Conservation (phyloP, 2,329 filamentous ascomycete genomes). For the Monosporascus sp. region DNA sequence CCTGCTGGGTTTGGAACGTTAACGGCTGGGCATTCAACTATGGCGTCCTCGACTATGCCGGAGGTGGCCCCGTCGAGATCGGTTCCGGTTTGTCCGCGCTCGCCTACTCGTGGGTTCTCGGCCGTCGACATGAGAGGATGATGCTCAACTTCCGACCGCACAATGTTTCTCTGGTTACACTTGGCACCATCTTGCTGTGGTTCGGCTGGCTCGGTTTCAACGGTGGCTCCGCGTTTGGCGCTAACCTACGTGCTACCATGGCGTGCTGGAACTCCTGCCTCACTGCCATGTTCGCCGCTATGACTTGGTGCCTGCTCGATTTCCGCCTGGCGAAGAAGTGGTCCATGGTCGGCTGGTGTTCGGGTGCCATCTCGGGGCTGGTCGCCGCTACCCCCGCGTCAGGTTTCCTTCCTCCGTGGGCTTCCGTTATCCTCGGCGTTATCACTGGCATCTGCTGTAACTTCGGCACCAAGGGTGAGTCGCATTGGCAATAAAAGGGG, state of each 20-base stretch:
- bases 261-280: conserved; percentile 98
- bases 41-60: conserved; percentile 93
- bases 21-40: conserved; percentile 91
- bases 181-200: conserved; percentile 94
- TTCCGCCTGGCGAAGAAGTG: conserved; percentile 91
- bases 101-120: conserved; percentile 93
- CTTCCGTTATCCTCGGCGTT: conserved; percentile 60
- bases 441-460: conserved; percentile 62
- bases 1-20: conserved; percentile 93
- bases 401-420: conserved; percentile 63
- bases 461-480: conserved; percentile 56
- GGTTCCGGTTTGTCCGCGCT: conserved; percentile 87
- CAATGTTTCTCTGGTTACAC: conserved; percentile 95
- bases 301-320: conserved; percentile 94
- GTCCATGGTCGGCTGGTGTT: conserved; percentile 74
- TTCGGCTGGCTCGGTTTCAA: conserved; percentile 99
- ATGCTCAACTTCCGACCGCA: conserved; percentile 99
- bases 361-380: conserved; percentile 64
- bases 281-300: conserved; percentile 84
- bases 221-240: conserved; percentile 88
- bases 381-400: conserved; percentile 66
- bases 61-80: conserved; percentile 96
- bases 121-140: conserved; percentile 96
- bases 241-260: conserved; percentile 90
- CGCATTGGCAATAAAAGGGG: neutral